Evolutionary conservation across 371 early-diverging fungal species (phyloP).

Genomic region (Mucor racemosus): DNA sequence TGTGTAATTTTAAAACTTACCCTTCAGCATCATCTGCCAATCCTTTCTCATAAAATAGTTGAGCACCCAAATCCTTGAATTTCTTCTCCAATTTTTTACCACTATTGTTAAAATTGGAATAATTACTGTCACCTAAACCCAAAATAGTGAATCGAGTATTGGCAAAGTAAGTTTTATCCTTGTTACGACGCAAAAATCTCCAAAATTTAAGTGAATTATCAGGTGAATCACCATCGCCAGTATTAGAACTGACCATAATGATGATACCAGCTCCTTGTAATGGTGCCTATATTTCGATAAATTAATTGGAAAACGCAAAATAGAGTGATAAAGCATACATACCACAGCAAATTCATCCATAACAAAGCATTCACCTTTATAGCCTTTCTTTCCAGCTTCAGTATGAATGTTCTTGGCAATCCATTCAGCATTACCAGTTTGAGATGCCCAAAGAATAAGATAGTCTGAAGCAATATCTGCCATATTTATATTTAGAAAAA

Average conservation of each 20-base stretch:
- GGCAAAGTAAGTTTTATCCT: constrained; percentile 56
- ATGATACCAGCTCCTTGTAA: constrained; percentile 59
- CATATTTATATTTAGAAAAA: constrained; percentile 10
- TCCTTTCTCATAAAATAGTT: constrained; percentile 73
- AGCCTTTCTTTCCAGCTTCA: constrained; percentile 76
- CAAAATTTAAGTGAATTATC: constrained; percentile 91
- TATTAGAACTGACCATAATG: constrained; percentile 88
- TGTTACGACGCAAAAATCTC: constrained; percentile 75
- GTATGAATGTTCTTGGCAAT: constrained; percentile 84
- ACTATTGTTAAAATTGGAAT: constrained; percentile 87
- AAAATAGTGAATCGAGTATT: constrained; percentile 57
- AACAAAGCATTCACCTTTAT: constrained; percentile 60
- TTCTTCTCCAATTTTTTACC: constrained; percentile 79
- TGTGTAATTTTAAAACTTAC: constrained; percentile 35
- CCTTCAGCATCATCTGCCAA: constrained; percentile 93
- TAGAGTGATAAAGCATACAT: not conserved
- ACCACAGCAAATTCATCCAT: constrained; percentile 80
- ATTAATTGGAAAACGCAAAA: not conserved
- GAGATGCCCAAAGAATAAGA: constrained; percentile 83
- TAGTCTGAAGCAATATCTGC: constrained; percentile 31
- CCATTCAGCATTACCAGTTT: constrained; percentile 94
- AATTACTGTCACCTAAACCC: constrained; percentile 92
- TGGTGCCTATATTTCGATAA: constrained; percentile 28
- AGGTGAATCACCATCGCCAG: constrained; percentile 96
- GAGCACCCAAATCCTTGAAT: constrained; percentile 75